Evolutionary conservation across 2,329 filamentous ascomycete genomes (phyloP), one percentile per base, ranked within the genome.

Genomic region (Hysterium pulicare): DNA sequence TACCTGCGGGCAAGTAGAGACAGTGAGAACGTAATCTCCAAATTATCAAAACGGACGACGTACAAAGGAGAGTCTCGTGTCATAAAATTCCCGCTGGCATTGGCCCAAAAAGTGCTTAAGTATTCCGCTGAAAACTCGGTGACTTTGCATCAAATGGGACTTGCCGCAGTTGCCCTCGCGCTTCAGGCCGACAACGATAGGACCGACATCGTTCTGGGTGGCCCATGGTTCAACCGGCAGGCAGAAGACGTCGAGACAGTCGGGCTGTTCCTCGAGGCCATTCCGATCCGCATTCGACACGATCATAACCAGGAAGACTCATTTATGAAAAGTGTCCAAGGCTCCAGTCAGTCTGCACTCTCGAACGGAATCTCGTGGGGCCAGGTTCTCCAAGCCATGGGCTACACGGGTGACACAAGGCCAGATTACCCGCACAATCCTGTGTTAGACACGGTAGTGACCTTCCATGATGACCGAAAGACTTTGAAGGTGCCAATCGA

Each of bases 321-420:
- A 5, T 39, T 48, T 17, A 21, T 49, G 35, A 24, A 40, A 23
- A 17, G 30, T 0, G 58, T 64, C 0, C 53, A 55, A 33, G 5
- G 16, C 5, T 53, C 51, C 2, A 52, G 49, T 11, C 55, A 57
- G 39, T 38, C 47, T 7, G 58, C 62, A 1, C 46, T 67, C 7
- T 46, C 59, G 2, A 53, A 63, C 32, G 58, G 48, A 2, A 44
- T 66, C 2, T 57, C 59, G 2, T 67, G 62, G 61, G n/a, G 58
- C 20, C 47, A 57, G 26, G 51, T 65, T 17, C 46, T 61, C n/a
- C 13, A 48, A 5, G 50, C 54, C 20, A 19, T 61, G n/a, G 44
- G 42, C 20, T 26, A 39, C 4, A 16, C 37, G n/a, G 22, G 26
- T 21, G 11, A 36, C 7, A 17, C 11, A 3, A 20, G 13, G 17